Evolutionary conservation across 305 asterid genomes (phyloP), one percentile per base, ranked within the genome.

Genomic region (Ilex paraguariensis): DNA sequence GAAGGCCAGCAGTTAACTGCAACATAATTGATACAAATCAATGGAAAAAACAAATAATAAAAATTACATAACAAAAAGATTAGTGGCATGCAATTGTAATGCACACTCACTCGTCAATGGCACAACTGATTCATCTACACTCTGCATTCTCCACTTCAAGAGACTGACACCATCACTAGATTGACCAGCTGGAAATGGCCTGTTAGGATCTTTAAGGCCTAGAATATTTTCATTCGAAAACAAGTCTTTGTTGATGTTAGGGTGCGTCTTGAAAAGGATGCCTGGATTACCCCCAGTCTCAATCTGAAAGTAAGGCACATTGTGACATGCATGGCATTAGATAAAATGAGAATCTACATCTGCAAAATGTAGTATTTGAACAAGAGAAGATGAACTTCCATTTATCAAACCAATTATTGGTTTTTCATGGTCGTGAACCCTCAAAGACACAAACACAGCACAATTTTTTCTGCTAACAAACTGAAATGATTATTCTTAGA

Each of bases 1-100:
- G 95, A 81, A 75, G 93, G 96, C 97, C 96, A 91, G 82, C 96
- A 88, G 79, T 75, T 91, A 72, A 88, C 97, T 91, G 87, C 65
- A 69, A 73, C n/a, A 57, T 39, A 56, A 59, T 32, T 67, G 46
- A 62, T 63, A n/a, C 45, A 36, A 57, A 13, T 8, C 5, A 12
- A 12, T 46, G 52, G 10, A 3, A 46, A 46, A 10, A 46, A 13
- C 13, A 49, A 21, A 21, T 36, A 5, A 36, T 8, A 36, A 8
- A 36, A 36, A 36, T 36, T 5, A 36, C 9, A 36, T 8, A 36
- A 36, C 9, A 36, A 36, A 36, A 36, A 36, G 42, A 36, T 36
- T 4, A 5, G 42, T 36, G 42, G 42, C 42, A 36, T 36, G 6
- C 0, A 36, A 36, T 49, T 36, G 42, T 4, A 36, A 36, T 49